These are phyloP conservation scores for Hysterium pulicare DNA, from an alignment of 2,329 filamentous ascomycete species.

Conservation along the genomic window DNA sequence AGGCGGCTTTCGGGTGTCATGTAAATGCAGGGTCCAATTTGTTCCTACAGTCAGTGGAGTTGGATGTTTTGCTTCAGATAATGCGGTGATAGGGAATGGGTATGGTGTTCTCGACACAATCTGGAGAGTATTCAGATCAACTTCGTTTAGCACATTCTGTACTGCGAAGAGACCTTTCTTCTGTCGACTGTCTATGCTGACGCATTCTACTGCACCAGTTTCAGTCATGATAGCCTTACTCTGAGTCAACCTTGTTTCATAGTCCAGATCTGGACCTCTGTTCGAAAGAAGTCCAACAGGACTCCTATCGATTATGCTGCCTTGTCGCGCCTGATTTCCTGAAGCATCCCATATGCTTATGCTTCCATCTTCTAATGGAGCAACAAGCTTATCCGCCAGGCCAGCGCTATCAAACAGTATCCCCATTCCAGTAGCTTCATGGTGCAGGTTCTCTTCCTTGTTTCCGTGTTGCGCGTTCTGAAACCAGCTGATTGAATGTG, in stretches of 20 bases:
- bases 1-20: constrained; percentile 63
- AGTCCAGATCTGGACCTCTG: constrained; percentile 43
- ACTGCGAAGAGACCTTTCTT: constrained; percentile 77
- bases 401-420: constrained; percentile 56
- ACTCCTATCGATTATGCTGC: constrained; percentile 65
- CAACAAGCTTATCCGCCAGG: constrained; percentile 61
- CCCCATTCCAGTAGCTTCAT: constrained; percentile 72
- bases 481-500: constrained; percentile 73
- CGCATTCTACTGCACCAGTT: constrained; percentile 71
- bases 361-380: constrained; percentile 80
- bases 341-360: constrained; percentile 75
- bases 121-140: constrained; percentile 72
- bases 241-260: constrained; percentile 43
- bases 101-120: constrained; percentile 68
- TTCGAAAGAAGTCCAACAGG: constrained; percentile 63
- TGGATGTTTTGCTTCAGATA: constrained; percentile 66
- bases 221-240: constrained; percentile 62
- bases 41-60: constrained; percentile 82
- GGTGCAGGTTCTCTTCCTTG: constrained; percentile 40
- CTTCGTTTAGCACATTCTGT: constrained; percentile 71
- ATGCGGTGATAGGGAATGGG: constrained; percentile 76
- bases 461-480: constrained; percentile 54
- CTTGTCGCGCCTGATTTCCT: constrained; percentile 55
- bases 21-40: constrained; percentile 73
- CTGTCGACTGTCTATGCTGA: constrained; percentile 68